Base-by-base conservation (phyloP, 176 grass and related monocot species). In the Bromus sterilis region DNA sequence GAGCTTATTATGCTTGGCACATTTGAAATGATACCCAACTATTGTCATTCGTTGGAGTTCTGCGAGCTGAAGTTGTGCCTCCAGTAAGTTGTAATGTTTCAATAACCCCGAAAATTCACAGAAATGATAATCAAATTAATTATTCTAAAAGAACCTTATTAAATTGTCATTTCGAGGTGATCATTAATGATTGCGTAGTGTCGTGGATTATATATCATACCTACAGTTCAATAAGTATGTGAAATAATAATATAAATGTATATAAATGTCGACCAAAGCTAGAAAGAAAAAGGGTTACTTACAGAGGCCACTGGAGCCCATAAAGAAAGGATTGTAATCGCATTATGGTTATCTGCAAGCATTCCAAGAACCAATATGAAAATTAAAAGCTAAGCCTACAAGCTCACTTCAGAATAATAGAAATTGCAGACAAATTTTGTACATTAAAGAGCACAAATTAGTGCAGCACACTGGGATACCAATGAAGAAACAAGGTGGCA, bases 291-390 rank as follows among this genome's bases (percentile, higher is more conserved):
- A 46, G 61, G 35, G 26, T 66, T 82, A 89, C 94, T 97, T 89
- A 97, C 94, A 36, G 87, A 82, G 35, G 92, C 56, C 35, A 97
- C 83, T 56, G 94, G 94, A 70, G 94, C 91, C 94, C 94, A 97
- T 79, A 97, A 90, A 76, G 21, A 79, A 90, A 97, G 80, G 71
- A 97, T 74, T 70, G 94, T 92, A 43, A 97, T 11, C 44, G 94
- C 94, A 78, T 97, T 97, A 90, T 97, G 86, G 57, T 97, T 94
- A 86, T 91, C 94, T 97, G 94, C 79, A 89, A 79, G 36, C 61
- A 89, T 82, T 55, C 23, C 11, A 86, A 74, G 33, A 84, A 87
- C 57, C 41, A 89, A 63, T 11, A 34, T 78, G 15, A 88, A 84
- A 56, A 66, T 31, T 65, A 34, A 34, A 29, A 72, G 6, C 60